Conservation (phyloP, 306 rosid genomes). For the Pterocarpus santalinus region DNA sequence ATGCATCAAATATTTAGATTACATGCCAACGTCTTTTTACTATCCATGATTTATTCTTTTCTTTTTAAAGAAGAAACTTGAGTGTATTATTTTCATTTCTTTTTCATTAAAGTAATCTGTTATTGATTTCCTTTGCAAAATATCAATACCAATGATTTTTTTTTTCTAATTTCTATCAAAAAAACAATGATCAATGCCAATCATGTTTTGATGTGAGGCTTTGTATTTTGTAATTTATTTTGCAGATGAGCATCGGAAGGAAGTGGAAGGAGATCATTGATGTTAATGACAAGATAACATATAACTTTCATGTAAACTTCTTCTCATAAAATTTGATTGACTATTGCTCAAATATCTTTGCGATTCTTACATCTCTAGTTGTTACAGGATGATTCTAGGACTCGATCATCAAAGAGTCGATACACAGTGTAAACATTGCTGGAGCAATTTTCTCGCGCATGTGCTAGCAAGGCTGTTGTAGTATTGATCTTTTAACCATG, state of each 20-base stretch:
- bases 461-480: constrained; percentile 35
- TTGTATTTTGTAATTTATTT: constrained; percentile 21
- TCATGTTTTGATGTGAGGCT: constrained; percentile 20
- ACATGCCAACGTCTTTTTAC: background rate
- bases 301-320: constrained; percentile 79
- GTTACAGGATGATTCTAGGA: constrained; percentile 86
- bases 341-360: background rate
- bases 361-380: constrained; percentile 46
- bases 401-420: constrained; percentile 73
- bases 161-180: too few relatives aligned
- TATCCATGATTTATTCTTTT: background rate
- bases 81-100: background rate
- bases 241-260: constrained; percentile 94
- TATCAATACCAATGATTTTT: background rate
- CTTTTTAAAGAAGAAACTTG: background rate
- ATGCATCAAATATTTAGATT: constrained; percentile 15
- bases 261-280: constrained; percentile 97
- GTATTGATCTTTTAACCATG: constrained; percentile 30
- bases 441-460: constrained; percentile 24
- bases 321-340: constrained; percentile 1
- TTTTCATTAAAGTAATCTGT: constrained; percentile 9
- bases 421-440: constrained; percentile 62
- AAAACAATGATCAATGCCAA: too few relatives aligned
- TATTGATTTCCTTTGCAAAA: constrained; percentile 19
- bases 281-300: constrained; percentile 72